Percentiles rank a stretch among this genome's conserved stretches.
Conservation (phyloP, 805 yeast genomes). For the Barnettozyma pratensis region DNA sequence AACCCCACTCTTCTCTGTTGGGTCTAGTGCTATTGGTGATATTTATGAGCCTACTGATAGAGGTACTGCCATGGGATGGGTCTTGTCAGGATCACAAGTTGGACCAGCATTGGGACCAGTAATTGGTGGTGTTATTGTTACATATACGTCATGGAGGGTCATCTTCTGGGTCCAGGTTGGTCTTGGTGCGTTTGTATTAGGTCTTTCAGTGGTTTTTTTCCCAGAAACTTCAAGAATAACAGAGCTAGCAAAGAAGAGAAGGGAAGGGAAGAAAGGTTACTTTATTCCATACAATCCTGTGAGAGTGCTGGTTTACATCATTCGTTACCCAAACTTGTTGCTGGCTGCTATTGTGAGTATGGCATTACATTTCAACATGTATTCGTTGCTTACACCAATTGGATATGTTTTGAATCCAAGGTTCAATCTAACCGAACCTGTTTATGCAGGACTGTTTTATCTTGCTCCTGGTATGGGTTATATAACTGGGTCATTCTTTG, state of each 20-base stretch:
- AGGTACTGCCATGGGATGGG: slow-evolving; percentile 47
- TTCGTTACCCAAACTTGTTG: slow-evolving; percentile 40
- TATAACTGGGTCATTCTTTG: slow-evolving; percentile 42
- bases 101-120: slow-evolving; percentile 53
- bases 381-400: slow-evolving; percentile 47
- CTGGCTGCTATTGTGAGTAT: slow-evolving; percentile 40
- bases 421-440: slow-evolving; percentile 41
- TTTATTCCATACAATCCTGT: slow-evolving; percentile 1
- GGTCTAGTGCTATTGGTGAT: slow-evolving; percentile 48
- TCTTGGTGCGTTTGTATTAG: slow-evolving; percentile 32
- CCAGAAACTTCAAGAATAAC: slow-evolving; percentile 41
- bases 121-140: slow-evolving; percentile 49
- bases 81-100: slow-evolving; percentile 44
- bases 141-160: slow-evolving; percentile 49
- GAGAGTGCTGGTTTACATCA: slow-evolving; percentile 21
- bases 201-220: slow-evolving; percentile 34
- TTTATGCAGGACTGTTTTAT: slow-evolving; percentile 48
- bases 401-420: slow-evolving; percentile 52
- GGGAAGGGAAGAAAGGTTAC: slow-evolving; percentile 39
- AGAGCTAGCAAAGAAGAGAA: slow-evolving; percentile 25
- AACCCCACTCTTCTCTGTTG: slow-evolving; percentile 49
- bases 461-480: slow-evolving; percentile 52
- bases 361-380: slow-evolving; percentile 44
- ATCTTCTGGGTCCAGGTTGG: slow-evolving; percentile 47
- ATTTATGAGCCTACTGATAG: slow-evolving; percentile 43